Base-by-base conservation (phyloP, 108 stramenopile species). In the Chaetoceros muelleri region DNA sequence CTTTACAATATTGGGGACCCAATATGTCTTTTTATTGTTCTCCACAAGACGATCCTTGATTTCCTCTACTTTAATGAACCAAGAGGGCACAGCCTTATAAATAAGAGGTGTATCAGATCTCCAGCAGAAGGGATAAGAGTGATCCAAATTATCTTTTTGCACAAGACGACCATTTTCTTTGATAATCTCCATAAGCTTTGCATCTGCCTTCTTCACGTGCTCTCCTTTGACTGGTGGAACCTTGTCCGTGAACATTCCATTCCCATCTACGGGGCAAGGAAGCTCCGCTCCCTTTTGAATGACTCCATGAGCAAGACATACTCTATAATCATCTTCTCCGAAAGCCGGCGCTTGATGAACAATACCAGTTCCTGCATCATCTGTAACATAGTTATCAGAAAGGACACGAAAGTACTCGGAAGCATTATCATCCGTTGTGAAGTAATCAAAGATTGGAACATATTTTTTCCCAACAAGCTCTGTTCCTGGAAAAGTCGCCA, bases 271-370 rank as follows among this genome's bases (percentile, higher is more conserved):
- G 44, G 97, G 97, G 57, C 95, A 96, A 34, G 97, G 97, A 24
- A 98, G 66, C 24, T 96, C 94, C 24, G 66, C 74, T n/a, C 90
- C 95, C 67, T 96, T 96, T 20, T 58, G 56, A 65, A 99, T 93
- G 29, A 99, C 73, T 19, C 85, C 89, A 52, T 95, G 74, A 16
- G 84, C 89, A 58, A 98, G 51, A 73, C 99, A 99, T 18, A 99
- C 99, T 27, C 99, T 92, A 84, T 96, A 98, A 93, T 99, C 99
- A 78, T 99, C 99, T 68, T 99, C 99, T 58, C 99, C 99, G 72
- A 99, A 99, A 28, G 95, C 99, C 0, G 99, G 96, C 0, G 99
- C 96, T 75, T 99, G 95, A 76, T 99, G 99, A 31, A 99, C 99
- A 49, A 99, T 91, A 30, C 99, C 99, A 0, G 99, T 99, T 65